These are phyloP conservation scores for Brachypodium distachyon DNA, from an alignment of 202 grass and related monocot species.

Conservation along the genomic window DNA sequence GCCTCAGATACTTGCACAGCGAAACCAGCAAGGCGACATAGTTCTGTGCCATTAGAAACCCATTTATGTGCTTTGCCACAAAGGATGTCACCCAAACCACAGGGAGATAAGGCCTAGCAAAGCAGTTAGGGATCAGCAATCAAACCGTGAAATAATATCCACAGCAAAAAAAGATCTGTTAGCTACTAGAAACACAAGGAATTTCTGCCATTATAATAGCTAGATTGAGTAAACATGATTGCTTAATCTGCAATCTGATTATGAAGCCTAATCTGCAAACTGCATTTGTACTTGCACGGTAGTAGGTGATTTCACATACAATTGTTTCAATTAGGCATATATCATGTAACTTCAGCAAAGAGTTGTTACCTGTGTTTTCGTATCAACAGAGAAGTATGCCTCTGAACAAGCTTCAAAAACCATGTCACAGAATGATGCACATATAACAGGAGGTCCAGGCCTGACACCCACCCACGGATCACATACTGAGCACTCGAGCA, in stretches of 20 bases:
- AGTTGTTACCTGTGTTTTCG: conserved; percentile 64
- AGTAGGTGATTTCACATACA: background rate
- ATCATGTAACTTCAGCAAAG: background rate
- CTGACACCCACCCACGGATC: conserved; percentile 61
- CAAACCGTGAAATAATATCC: background rate
- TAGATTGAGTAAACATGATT: background rate
- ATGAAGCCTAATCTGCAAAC: conserved; percentile 2
- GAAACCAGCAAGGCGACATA: conserved; percentile 79
- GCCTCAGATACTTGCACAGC: conserved; percentile 48
- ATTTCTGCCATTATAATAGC: background rate
- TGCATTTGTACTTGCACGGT: background rate
- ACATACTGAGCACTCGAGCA: conserved; percentile 89
- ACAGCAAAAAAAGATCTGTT: background rate
- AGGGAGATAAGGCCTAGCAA: conserved; percentile 75
- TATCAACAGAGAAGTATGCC: conserved; percentile 71
- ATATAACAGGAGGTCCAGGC: conserved; percentile 67
- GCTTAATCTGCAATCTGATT: background rate
- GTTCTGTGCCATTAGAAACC: conserved; percentile 80
- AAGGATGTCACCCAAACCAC: conserved; percentile 82
- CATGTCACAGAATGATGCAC: conserved; percentile 78
- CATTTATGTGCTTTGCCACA: conserved; percentile 80
- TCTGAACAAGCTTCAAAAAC: conserved; percentile 68
- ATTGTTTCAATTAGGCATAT: background rate
- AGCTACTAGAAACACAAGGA: conserved; percentile 12
- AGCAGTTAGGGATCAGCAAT: conserved; percentile 27